phyloP scores from a whole-genome alignment of 371 early-diverging fungal species.

The Rhizopus arrhizus region DNA sequence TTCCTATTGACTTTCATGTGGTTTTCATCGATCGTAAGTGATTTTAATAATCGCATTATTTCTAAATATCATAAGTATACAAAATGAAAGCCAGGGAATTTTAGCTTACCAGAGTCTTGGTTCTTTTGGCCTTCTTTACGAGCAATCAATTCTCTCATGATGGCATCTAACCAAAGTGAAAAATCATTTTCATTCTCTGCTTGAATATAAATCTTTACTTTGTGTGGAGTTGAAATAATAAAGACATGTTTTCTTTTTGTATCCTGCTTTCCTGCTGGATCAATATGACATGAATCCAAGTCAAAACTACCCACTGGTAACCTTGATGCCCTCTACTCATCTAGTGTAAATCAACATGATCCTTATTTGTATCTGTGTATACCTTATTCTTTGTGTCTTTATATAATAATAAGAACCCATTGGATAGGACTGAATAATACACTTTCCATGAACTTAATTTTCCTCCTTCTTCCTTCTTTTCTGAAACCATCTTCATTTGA shows the following conservation, averaged over 20 bases:
- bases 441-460: conserved; percentile 54
- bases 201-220: conserved; percentile 47
- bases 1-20: conserved; percentile 36
- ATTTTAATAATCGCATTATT: conserved; percentile 26
- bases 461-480: conserved; percentile 43
- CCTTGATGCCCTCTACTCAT: neutral
- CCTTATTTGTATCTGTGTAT: neutral
- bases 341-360: neutral
- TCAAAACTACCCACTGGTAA: conserved; percentile 54
- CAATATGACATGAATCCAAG: conserved; percentile 46
- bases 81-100: neutral
- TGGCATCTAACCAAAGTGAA: conserved; percentile 49
- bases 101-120: conserved; percentile 15
- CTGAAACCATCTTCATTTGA: conserved; percentile 54
- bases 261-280: conserved; percentile 46
- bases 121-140: conserved; percentile 33
- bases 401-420: conserved; percentile 47
- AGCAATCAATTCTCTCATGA: conserved; percentile 53
- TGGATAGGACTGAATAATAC: conserved; percentile 47
- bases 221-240: conserved; percentile 34
- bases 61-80: conserved; percentile 5
- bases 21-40: conserved; percentile 25
- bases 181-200: conserved; percentile 44
- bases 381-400: conserved; percentile 45
- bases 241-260: conserved; percentile 37